phyloP scores from a whole-genome alignment of 495 filamentous ascomycete species.

The Neurospora terricola region DNA sequence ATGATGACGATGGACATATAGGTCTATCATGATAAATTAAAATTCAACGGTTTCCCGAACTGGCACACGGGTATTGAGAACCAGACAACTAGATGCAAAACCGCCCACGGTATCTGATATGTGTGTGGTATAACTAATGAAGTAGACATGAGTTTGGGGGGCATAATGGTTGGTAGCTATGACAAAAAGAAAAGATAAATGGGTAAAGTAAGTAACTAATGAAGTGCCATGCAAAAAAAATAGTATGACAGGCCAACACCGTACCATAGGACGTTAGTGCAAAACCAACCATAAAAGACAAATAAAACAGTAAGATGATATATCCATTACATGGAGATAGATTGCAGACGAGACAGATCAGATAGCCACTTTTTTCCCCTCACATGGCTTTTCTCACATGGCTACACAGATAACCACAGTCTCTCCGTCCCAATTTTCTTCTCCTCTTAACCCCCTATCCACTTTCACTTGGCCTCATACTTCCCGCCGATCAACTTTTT shows the following conservation, averaged over 20 bases:
- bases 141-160: not conserved
- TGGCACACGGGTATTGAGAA: not conserved
- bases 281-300: not conserved
- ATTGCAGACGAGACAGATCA: not conserved
- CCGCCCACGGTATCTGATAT: not conserved
- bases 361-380: not conserved
- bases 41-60: not conserved
- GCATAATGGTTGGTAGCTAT: not conserved
- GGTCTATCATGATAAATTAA: not conserved
- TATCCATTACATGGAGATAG: not conserved
- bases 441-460: not conserved
- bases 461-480: slow-evolving; percentile 47
- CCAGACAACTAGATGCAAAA: not conserved
- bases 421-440: not conserved
- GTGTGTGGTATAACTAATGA: no score
- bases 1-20: not conserved
- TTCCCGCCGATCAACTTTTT: slow-evolving; percentile 73
- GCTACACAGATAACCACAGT: not conserved
- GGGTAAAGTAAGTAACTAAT: not conserved
- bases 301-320: not conserved
- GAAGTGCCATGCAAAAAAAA: not conserved
- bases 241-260: not conserved
- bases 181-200: slow-evolving; percentile 1
- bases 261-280: not conserved
- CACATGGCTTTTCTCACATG: not conserved